Evolutionary conservation across 2,329 filamentous ascomycete species (phyloP).

Genomic region (Trichophyton schoenleinii): DNA sequence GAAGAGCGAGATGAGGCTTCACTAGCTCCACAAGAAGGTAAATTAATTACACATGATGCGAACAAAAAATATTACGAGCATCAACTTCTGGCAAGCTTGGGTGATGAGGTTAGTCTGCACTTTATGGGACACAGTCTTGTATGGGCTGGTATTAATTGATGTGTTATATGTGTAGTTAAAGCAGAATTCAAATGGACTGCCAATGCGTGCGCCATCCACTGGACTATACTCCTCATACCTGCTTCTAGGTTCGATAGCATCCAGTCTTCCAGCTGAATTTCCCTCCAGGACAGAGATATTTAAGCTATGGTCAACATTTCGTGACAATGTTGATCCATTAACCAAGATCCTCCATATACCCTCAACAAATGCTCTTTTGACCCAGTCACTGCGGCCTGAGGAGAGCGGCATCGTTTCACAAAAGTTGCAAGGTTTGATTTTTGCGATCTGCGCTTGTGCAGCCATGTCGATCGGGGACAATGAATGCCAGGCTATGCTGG

Average conservation of each 20-base stretch:
- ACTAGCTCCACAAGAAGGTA: neutral
- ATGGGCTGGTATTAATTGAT: neutral
- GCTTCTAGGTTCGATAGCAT: neutral
- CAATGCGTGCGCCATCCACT: neutral
- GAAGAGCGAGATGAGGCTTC: neutral
- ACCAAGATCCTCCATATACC: constrained; percentile 62
- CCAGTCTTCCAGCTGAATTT: neutral
- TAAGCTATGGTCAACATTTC: neutral
- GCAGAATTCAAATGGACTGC: neutral
- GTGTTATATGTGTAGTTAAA: neutral
- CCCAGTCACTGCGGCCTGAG: neutral
- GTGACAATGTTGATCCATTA: constrained; percentile 49
- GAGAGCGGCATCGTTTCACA: neutral
- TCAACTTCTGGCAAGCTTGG: neutral
- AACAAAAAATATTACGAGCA: neutral
- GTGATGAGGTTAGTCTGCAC: neutral
- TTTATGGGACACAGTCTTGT: neutral
- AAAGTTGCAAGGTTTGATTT: constrained; percentile 15
- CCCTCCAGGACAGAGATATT: neutral
- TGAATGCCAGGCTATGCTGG: constrained; percentile 22
- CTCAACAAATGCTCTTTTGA: constrained; percentile 43
- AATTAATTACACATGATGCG: neutral
- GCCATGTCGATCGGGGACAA: constrained; percentile 23
- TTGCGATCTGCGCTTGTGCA: constrained; percentile 18
- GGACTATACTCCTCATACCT: neutral